Evolutionary conservation across 371 early-diverging fungal genomes (phyloP), one percentile per base, ranked within the genome.

Genomic region (Cladochytrium tenue): DNA sequence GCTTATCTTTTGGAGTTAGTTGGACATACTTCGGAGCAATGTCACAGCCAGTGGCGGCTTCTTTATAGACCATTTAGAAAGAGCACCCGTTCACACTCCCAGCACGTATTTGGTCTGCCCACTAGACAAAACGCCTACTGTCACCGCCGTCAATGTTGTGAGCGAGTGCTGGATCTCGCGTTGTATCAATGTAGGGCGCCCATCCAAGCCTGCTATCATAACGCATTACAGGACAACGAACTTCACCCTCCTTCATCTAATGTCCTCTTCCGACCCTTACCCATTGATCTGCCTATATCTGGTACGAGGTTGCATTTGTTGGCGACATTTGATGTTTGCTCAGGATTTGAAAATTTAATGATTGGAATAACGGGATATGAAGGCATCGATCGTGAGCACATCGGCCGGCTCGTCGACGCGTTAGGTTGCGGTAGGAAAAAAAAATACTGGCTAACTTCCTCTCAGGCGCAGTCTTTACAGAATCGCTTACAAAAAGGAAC

Each of bases 311-410:
- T 62, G 15, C n/a, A 7, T 62, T 53, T 56, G 33, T 2, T 13
- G 26, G 13, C 30, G 15, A 13, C 20, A 13, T 63, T 28, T 7
- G 27, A 50, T 28, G 43, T 35, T 56, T 43, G 0, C 20, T 43
- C n/a, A 53, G 10, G 10, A 2, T 20, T 30, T 26, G 20, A 3
- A 26, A 10, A 2, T 17, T 32, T 66, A 32, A 27, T 36, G 43
- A 68, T 78, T 26, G 69, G 76, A 13, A 63, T 78, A 20, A 71
- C 78, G 0, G 81, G 78, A 31, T 74, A 68, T 52, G 65, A 70
- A 26, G 70, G 67, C 25, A 27, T 60, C 0, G 75, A 75, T 26
- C 53, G 78, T 10, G 60, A 62, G 17, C 74, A 75, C n/a, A 33
- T 78, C 7, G 50, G 66, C 1, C 56, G 60, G 25, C 28, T 67